phyloP scores from a whole-genome alignment of 1,284 basidiomycete species.

The Papiliotrema fonsecae region DNA sequence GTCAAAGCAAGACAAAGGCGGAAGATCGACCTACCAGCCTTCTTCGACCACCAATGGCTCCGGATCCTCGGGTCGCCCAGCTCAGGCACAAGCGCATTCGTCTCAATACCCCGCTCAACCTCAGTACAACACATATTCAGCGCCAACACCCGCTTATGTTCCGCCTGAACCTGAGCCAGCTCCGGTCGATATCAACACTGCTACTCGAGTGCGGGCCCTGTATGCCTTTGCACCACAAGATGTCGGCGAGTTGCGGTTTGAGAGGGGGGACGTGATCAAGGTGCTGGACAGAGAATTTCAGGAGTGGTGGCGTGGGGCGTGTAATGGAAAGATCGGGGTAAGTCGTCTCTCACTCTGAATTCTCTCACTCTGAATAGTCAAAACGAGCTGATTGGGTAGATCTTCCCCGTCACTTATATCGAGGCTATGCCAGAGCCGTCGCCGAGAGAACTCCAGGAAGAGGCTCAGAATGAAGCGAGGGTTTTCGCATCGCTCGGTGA shows the following conservation, averaged over 20 bases:
- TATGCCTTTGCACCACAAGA: conserved; percentile 87
- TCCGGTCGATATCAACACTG: conserved; percentile 47
- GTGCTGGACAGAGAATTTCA: conserved; percentile 93
- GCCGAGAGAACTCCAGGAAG: conserved; percentile 68
- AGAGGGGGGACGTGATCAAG: conserved; percentile 91
- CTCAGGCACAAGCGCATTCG: conserved; percentile 1
- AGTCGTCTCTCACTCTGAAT: conserved; percentile 14
- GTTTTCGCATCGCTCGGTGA: conserved; percentile 53
- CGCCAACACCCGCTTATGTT: conserved; percentile 6
- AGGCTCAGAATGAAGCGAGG: conserved; percentile 82
- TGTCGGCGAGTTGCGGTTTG: conserved; percentile 85
- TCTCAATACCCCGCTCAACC: conserved; percentile 10
- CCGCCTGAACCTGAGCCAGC: conserved; percentile 32
- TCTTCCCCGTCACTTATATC: conserved; percentile 98
- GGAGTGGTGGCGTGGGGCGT: conserved; percentile 97
- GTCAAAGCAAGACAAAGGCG: conserved; percentile 81
- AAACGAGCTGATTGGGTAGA: conserved; percentile 43
- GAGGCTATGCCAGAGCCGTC: conserved; percentile 86
- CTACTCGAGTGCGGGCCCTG: conserved; percentile 82
- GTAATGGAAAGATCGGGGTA: conserved; percentile 78
- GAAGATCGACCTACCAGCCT: conserved; percentile 50
- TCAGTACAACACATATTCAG: background rate
- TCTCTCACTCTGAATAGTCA: background rate
- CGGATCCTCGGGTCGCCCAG: conserved; percentile 21
- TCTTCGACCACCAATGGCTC: conserved; percentile 11